phyloP scores from a whole-genome alignment of 2,329 filamentous ascomycete genomes.

The Rhinocladiella mackenziei region DNA sequence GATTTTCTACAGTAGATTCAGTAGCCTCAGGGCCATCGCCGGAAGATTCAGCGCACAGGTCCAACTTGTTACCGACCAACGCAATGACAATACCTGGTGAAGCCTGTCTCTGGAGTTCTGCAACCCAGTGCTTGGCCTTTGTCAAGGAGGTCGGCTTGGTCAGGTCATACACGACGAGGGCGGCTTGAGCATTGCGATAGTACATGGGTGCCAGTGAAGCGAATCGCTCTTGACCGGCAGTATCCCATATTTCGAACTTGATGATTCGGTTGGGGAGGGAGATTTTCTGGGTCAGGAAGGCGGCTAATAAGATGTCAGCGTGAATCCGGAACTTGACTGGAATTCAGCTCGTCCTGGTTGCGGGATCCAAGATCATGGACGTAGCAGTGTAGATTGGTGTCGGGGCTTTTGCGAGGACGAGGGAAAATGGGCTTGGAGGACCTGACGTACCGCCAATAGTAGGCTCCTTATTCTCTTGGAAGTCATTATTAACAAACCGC shows the following conservation, averaged over 20 bases:
- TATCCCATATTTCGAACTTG: slow-evolving; percentile 97
- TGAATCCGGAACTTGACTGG: too few species aligned
- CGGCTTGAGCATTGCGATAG: slow-evolving; percentile 97
- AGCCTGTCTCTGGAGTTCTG: slow-evolving; percentile 92
- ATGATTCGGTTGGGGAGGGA: slow-evolving; percentile 83
- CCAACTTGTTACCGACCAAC: slow-evolving; percentile 93
- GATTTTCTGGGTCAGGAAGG: slow-evolving; percentile 98
- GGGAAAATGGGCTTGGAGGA: neutral
- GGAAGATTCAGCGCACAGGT: slow-evolving; percentile 63
- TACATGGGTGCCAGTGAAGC: slow-evolving; percentile 98
- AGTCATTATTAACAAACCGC: slow-evolving; percentile 99
- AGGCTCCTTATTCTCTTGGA: slow-evolving; percentile 99
- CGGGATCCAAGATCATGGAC: too few species aligned
- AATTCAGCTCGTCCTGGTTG: too few species aligned
- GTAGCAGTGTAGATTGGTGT: neutral
- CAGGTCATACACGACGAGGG: slow-evolving; percentile 96
- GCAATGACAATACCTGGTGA: slow-evolving; percentile 96
- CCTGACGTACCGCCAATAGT: slow-evolving; percentile 80
- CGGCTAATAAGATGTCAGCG: slow-evolving; percentile 57
- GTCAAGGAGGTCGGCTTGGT: slow-evolving; percentile 92
- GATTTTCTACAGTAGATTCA: slow-evolving; percentile 36
- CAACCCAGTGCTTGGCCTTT: slow-evolving; percentile 99
- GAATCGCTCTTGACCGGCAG: slow-evolving; percentile 94
- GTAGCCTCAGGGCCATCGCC: slow-evolving; percentile 42
- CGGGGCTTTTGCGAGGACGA: neutral